Percentiles rank a stretch among this genome's conserved stretches.
phyloP scores from a whole-genome alignment of 768 basidiomycete species.

The Lactifluus rugatus region DNA sequence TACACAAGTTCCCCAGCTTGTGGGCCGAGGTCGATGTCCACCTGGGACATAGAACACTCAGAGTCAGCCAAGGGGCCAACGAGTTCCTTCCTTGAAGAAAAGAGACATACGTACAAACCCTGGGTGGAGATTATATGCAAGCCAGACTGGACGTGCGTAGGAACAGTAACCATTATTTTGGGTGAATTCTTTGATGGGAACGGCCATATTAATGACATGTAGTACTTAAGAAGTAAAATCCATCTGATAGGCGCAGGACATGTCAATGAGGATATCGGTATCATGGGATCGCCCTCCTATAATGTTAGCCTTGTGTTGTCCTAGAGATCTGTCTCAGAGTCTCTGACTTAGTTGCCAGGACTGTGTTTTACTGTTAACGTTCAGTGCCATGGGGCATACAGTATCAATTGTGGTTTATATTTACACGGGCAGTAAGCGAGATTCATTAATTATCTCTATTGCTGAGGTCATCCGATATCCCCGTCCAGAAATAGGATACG shows the following conservation, averaged over 20 bases:
- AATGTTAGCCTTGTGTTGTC: background rate
- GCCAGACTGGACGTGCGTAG: background rate
- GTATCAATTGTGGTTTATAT: too few relatives aligned
- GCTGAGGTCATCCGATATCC: too few relatives aligned
- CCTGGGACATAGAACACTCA: constrained; percentile 3
- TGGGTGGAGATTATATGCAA: background rate
- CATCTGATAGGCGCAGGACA: background rate
- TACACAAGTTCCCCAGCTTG: background rate
- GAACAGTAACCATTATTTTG: background rate
- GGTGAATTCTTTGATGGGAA: background rate
- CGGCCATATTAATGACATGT: background rate
- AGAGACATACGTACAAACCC: background rate
- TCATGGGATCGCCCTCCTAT: background rate
- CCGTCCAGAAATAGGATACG: too few relatives aligned
- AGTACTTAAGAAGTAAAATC: background rate
- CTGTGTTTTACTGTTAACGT: too few relatives aligned
- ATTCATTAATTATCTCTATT: too few relatives aligned
- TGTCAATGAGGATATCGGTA: background rate
- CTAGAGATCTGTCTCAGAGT: background rate
- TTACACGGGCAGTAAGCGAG: too few relatives aligned
- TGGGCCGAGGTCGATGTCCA: background rate
- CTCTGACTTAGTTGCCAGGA: background rate
- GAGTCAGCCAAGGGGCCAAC: background rate
- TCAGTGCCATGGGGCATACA: too few relatives aligned
- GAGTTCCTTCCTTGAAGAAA: background rate